Percentiles rank a stretch among this genome's conserved stretches.
phyloP scores from a whole-genome alignment of 768 basidiomycete genomes.

The Mycena albidolilacea region DNA sequence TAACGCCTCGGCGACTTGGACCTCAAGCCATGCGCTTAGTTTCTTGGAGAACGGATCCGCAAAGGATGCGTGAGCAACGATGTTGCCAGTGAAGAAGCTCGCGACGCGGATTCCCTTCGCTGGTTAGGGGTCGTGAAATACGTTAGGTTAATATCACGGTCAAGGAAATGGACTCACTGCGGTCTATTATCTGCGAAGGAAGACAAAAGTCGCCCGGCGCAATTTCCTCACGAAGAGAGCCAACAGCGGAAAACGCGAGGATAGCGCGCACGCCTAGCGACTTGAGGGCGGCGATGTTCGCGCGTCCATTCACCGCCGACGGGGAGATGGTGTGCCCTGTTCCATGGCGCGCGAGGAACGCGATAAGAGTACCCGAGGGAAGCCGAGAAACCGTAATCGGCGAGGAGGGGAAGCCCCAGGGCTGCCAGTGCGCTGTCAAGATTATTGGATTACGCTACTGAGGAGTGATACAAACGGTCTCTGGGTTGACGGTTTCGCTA shows the following conservation, averaged over 20 bases:
- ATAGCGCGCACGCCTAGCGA: slow-evolving; percentile 90
- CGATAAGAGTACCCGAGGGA: slow-evolving; percentile 83
- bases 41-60: slow-evolving; percentile 89
- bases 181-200: slow-evolving; percentile 94
- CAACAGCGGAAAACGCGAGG: slow-evolving; percentile 96
- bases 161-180: slow-evolving; percentile 54
- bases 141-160: too few relatives aligned
- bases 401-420: slow-evolving; percentile 93
- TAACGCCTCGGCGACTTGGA: slow-evolving; percentile 74
- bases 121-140: too few relatives aligned
- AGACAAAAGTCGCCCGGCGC: slow-evolving; percentile 90
- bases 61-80: slow-evolving; percentile 95
- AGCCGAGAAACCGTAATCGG: slow-evolving; percentile 91
- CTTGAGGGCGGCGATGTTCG: slow-evolving; percentile 97
- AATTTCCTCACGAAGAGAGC: slow-evolving; percentile 94
- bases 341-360: slow-evolving; percentile 95
- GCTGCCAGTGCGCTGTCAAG: slow-evolving; percentile 59
- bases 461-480: slow-evolving; percentile 72
- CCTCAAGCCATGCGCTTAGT: slow-evolving; percentile 77
- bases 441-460: neutral
- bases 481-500: slow-evolving; percentile 81
- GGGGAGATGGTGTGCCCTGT: slow-evolving; percentile 82
- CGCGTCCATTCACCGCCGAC: slow-evolving; percentile 84
- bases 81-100: slow-evolving; percentile 81
- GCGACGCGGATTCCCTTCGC: slow-evolving; percentile 90